A percentile compares a stretch with the other conserved stretches of the same genome.
These are phyloP conservation scores for Colletotrichum magnum DNA, from an alignment of 2,329 filamentous ascomycete species.

Conservation along the genomic window DNA sequence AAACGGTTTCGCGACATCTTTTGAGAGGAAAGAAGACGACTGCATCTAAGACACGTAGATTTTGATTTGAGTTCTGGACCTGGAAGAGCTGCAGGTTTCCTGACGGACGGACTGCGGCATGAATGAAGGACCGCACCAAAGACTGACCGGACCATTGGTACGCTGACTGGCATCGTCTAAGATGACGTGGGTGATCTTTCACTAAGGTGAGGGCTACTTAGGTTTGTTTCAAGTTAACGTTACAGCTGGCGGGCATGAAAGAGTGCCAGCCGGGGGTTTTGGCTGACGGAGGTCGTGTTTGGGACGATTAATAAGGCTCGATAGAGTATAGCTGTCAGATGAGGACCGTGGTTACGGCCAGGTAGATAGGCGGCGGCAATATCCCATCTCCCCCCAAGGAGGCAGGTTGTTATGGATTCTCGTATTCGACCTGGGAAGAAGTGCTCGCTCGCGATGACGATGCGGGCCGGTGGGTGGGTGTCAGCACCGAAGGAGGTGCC, in stretches of 20 bases:
- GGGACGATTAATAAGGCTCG: background rate
- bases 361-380: too few relatives aligned
- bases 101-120: background rate
- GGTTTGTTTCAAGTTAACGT: constrained; percentile 38
- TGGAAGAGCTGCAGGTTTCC: background rate
- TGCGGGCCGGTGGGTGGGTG: background rate
- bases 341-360: too few relatives aligned
- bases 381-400: too few relatives aligned
- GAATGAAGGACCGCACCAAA: background rate
- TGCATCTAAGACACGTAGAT: background rate
- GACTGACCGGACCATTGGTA: background rate
- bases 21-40: background rate
- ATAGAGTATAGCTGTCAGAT: too few relatives aligned
- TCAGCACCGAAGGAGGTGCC: background rate
- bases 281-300: constrained; percentile 9
- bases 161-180: background rate
- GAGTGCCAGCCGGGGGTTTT: background rate
- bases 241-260: constrained; percentile 23
- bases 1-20: constrained; percentile 37
- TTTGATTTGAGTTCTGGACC: background rate
- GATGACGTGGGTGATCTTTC: constrained; percentile 11
- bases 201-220: constrained; percentile 9
- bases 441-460: constrained; percentile 8
- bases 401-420: background rate
- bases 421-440: constrained; percentile 11